These are phyloP conservation scores for Geoglossum glabrum DNA, from an alignment of 495 filamentous ascomycete genomes.

Conservation along the genomic window DNA sequence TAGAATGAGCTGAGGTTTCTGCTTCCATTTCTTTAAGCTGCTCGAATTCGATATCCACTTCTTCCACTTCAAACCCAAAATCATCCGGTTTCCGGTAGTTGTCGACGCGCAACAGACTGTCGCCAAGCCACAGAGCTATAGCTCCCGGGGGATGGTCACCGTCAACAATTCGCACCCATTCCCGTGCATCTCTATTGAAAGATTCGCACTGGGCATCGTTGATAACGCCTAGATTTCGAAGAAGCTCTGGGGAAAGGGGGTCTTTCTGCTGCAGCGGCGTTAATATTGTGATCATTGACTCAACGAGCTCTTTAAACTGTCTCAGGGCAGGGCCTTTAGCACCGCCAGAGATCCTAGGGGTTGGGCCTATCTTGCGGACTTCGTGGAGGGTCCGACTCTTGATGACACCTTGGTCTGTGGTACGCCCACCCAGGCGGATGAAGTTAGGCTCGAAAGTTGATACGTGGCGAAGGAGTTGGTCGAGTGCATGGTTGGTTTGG, in stretches of 20 bases:
- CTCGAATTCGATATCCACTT: constrained; percentile 45
- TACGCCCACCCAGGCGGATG: constrained; percentile 60
- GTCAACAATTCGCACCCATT: constrained; percentile 25
- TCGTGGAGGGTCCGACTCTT: constrained; percentile 44
- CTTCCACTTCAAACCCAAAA: constrained; percentile 34
- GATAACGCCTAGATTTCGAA: constrained; percentile 37
- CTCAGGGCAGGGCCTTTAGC: constrained; percentile 15
- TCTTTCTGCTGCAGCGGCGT: constrained; percentile 19
- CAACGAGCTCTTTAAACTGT: constrained; percentile 24
- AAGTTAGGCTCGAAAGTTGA: constrained; percentile 43
- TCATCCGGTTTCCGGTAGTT: constrained; percentile 21
- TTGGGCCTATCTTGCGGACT: constrained; percentile 22
- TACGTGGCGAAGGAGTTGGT: constrained; percentile 58
- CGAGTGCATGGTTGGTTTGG: constrained; percentile 86
- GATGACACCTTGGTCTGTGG: constrained; percentile 42
- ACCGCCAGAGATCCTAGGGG: constrained; percentile 14
- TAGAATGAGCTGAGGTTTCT: constrained; percentile 25
- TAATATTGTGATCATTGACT: constrained; percentile 28
- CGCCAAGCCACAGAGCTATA: constrained; percentile 43
- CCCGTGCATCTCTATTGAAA: constrained; percentile 31
- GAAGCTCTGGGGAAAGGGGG: constrained; percentile 24
- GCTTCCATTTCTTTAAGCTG: constrained; percentile 43
- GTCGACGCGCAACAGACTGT: constrained; percentile 22
- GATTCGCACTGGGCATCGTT: constrained; percentile 37
- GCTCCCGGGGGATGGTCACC: constrained; percentile 22